Percentiles rank a stretch among this genome's conserved stretches.
Conservation (phyloP, 2,329 filamentous ascomycete genomes). For the Pyricularia grisea region DNA sequence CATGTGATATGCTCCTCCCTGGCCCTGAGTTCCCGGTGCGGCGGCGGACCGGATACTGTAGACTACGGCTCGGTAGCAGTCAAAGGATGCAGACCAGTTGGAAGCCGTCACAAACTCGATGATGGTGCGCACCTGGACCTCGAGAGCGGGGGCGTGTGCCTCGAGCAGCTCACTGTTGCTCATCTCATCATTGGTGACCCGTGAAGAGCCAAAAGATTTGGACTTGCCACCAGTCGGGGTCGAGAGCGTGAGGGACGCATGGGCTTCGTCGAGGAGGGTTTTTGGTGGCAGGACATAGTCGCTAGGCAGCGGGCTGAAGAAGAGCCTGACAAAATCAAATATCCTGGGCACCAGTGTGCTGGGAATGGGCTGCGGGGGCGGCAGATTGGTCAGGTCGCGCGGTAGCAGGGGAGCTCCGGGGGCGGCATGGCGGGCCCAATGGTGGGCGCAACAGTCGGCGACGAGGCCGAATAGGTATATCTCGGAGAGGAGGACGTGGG, state of each 20-base stretch:
- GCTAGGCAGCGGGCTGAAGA: slow-evolving; percentile 51
- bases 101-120: slow-evolving; percentile 57
- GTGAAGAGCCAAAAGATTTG: not conserved
- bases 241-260: slow-evolving; percentile 12
- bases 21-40: slow-evolving; percentile 20
- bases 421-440: slow-evolving; percentile 34
- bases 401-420: slow-evolving; percentile 4
- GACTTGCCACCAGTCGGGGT: not conserved
- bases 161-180: slow-evolving; percentile 23
- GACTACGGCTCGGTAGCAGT: slow-evolving; percentile 44
- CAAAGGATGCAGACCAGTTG: slow-evolving; percentile 51
- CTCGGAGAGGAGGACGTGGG: slow-evolving; percentile 54
- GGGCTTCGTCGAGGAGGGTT: slow-evolving; percentile 44
- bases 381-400: slow-evolving; percentile 14
- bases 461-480: slow-evolving; percentile 54
- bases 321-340: slow-evolving; percentile 44
- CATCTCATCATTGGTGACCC: slow-evolving; percentile 16
- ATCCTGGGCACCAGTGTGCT: slow-evolving; percentile 42
- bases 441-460: slow-evolving; percentile 54
- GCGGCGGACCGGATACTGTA: slow-evolving; percentile 34
- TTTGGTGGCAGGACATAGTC: slow-evolving; percentile 45
- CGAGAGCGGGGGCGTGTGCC: slow-evolving; percentile 35
- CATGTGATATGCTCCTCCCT: slow-evolving; percentile 24
- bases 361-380: slow-evolving; percentile 31
- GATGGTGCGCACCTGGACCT: slow-evolving; percentile 44